These are phyloP conservation scores for Elongisporangium anandrum DNA, from an alignment of 352 stramenopile genomes.

Conservation along the genomic window DNA sequence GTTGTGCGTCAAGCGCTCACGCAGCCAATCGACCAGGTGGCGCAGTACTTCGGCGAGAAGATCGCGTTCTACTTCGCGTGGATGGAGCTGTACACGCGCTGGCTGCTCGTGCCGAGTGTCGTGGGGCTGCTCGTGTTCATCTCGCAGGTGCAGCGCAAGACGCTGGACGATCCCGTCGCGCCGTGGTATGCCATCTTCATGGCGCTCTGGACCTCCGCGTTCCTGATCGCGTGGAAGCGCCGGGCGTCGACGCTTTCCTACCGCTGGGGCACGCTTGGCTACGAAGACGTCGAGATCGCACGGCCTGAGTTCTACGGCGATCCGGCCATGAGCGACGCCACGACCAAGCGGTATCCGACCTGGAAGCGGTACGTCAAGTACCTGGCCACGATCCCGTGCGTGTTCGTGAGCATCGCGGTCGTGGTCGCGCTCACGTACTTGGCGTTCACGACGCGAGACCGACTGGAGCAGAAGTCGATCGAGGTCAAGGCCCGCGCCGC, in stretches of 20 bases:
- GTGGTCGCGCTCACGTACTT: conserved; percentile 55
- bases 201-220: conserved; percentile 84
- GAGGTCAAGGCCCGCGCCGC: conserved; percentile 33
- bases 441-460: conserved; percentile 79
- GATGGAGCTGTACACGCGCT: conserved; percentile 89
- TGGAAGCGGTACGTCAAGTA: conserved; percentile 84
- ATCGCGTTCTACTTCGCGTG: conserved; percentile 93
- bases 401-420: conserved; percentile 48
- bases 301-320: conserved; percentile 82
- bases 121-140: conserved; percentile 70
- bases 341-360: conserved; percentile 45
- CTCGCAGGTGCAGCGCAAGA: conserved; percentile 50
- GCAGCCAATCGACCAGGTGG: conserved; percentile 83
- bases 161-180: conserved; percentile 76
- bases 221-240: conserved; percentile 86
- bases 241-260: conserved; percentile 78
- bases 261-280: conserved; percentile 87
- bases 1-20: conserved; percentile 23
- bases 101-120: conserved; percentile 78
- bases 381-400: conserved; percentile 51
- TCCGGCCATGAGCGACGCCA: conserved; percentile 19
- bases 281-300: conserved; percentile 80
- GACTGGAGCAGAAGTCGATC: conserved; percentile 51
- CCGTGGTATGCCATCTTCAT: conserved; percentile 86
- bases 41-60: conserved; percentile 89